phyloP scores from a whole-genome alignment of 192 early-diverging fungal genomes.

The Powellomyces hirtus region DNA sequence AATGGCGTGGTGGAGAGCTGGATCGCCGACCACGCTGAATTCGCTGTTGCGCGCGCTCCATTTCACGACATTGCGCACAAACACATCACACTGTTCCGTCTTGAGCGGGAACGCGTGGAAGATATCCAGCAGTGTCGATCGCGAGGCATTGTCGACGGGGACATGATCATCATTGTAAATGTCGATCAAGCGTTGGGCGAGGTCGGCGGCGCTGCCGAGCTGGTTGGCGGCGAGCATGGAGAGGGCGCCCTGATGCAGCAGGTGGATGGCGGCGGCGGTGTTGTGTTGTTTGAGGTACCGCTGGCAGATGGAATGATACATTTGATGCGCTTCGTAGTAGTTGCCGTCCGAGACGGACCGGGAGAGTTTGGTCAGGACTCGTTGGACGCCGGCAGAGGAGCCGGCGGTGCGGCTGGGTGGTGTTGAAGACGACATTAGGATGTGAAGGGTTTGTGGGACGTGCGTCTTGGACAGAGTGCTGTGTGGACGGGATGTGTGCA shows the following conservation, averaged over 20 bases:
- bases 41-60: constrained; percentile 63
- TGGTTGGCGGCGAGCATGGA: constrained; percentile 79
- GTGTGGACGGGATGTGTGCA: too few species aligned
- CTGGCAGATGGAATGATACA: constrained; percentile 90
- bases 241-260: constrained; percentile 77
- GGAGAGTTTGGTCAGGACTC: constrained; percentile 39
- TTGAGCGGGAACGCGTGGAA: constrained; percentile 57
- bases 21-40: constrained; percentile 50
- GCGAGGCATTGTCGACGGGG: constrained; percentile 65
- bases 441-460: too few species aligned
- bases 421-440: too few species aligned
- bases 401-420: neutral
- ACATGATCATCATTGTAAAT: constrained; percentile 70
- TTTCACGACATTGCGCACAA: constrained; percentile 40
- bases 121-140: constrained; percentile 63
- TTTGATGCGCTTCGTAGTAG: constrained; percentile 97
- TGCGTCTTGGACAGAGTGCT: too few species aligned
- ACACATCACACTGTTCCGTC: constrained; percentile 51
- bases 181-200: constrained; percentile 78
- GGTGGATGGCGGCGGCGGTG: constrained; percentile 67
- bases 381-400: constrained; percentile 23
- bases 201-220: constrained; percentile 76
- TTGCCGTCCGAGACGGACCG: constrained; percentile 64
- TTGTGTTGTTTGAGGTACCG: constrained; percentile 88
- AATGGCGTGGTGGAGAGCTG: constrained; percentile 70